These are phyloP conservation scores for Halophytophthora batemanensis DNA, from an alignment of 352 stramenopile species.

Conservation along the genomic window DNA sequence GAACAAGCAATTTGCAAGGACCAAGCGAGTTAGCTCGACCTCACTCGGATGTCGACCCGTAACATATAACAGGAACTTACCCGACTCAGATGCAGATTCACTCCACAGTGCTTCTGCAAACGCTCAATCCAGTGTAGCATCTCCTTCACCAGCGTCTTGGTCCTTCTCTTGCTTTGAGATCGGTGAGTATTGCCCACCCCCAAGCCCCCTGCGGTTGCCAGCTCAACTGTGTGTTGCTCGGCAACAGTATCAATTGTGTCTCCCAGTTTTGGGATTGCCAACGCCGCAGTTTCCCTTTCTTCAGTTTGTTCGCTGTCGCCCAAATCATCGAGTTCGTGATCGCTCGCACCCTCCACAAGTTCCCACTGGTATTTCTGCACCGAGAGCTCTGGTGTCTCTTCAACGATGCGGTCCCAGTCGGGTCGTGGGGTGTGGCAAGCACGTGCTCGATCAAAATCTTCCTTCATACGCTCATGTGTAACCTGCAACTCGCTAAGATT, in stretches of 20 bases:
- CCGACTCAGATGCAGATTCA: slow-evolving; percentile 72
- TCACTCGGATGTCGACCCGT: too few species aligned
- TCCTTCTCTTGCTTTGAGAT: slow-evolving; percentile 11
- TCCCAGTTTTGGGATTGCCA: slow-evolving; percentile 1
- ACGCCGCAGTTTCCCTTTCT: neutral
- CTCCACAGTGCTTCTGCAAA: slow-evolving; percentile 74
- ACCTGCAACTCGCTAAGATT: slow-evolving; percentile 21
- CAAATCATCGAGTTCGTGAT: neutral
- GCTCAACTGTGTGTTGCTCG: too few species aligned
- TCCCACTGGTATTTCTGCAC: slow-evolving; percentile 58
- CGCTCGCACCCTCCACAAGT: slow-evolving; percentile 15
- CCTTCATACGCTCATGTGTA: slow-evolving; percentile 25
- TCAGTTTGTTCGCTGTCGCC: neutral
- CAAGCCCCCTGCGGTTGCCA: neutral
- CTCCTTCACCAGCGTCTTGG: slow-evolving; percentile 58
- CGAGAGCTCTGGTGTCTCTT: slow-evolving; percentile 57
- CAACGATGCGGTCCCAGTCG: slow-evolving; percentile 57
- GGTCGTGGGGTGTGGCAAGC: slow-evolving; percentile 69
- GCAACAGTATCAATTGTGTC: neutral
- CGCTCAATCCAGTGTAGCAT: slow-evolving; percentile 79
- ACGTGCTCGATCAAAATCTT: slow-evolving; percentile 26
- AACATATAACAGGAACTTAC: slow-evolving; percentile 28
- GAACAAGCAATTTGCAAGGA: neutral
- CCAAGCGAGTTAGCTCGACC: too few species aligned
- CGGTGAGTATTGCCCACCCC: neutral